These are phyloP conservation scores for Vigna unguiculata DNA, from an alignment of 306 rosid genomes.

Conservation along the genomic window DNA sequence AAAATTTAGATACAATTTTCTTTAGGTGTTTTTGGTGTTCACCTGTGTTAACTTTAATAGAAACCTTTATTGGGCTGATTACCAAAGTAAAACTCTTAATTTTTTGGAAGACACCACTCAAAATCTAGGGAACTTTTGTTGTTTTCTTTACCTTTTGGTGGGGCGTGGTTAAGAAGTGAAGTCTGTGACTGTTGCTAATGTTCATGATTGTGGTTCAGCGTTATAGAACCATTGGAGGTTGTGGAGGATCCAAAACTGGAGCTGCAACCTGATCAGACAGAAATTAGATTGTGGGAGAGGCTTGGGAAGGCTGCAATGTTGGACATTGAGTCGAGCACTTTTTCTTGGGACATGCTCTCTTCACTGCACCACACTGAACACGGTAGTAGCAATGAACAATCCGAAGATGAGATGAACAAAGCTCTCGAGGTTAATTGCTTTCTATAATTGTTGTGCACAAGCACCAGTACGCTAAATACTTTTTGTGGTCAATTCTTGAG, in stretches of 20 bases:
- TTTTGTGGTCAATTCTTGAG: conserved; percentile 15
- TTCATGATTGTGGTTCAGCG: conserved; percentile 51
- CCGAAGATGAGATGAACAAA: conserved; percentile 88
- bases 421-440: conserved; percentile 76
- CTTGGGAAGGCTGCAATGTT: conserved; percentile 83
- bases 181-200: conserved; percentile 23
- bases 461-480: neutral
- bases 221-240: conserved; percentile 54
- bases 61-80: neutral
- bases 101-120: too few species aligned
- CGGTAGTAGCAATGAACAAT: conserved; percentile 69
- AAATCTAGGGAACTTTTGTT: too few species aligned
- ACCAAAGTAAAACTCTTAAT: neutral
- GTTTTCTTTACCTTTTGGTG: neutral
- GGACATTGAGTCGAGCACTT: conserved; percentile 74
- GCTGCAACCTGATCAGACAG: conserved; percentile 60
- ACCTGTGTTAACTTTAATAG: neutral
- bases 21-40: neutral
- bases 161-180: conserved; percentile 23
- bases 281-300: conserved; percentile 86
- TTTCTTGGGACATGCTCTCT: conserved; percentile 82
- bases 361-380: conserved; percentile 91
- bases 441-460: conserved; percentile 25
- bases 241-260: conserved; percentile 47
- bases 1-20: neutral